A percentile compares a stretch with the other conserved stretches of the same genome.
Conservation (phyloP, 306 rosid genomes). For the Sesbania bispinosa region DNA sequence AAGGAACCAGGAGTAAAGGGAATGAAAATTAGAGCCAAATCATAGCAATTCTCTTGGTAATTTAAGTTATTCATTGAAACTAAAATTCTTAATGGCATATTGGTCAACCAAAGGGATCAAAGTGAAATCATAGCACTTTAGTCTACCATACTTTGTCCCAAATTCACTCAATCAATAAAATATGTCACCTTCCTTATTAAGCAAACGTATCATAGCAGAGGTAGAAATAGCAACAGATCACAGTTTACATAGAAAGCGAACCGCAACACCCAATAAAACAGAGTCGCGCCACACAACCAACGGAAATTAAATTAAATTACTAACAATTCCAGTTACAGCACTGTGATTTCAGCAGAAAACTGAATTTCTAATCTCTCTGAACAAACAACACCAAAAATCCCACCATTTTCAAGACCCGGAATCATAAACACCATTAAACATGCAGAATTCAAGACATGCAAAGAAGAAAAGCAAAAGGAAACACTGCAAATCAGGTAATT, state of each 20-base stretch:
- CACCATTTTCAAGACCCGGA: slow-evolving; percentile 15
- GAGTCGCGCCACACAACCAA: not conserved
- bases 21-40: not conserved
- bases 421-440: not conserved
- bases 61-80: not conserved
- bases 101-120: not conserved
- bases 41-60: not conserved
- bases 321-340: not conserved
- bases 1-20: not conserved
- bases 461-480: not conserved
- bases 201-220: not conserved
- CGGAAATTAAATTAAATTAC: not conserved
- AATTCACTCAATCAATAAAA: slow-evolving; percentile 1
- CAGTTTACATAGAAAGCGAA: not conserved
- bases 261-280: not conserved
- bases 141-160: not conserved
- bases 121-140: not conserved
- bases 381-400: not conserved
- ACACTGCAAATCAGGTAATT: not conserved
- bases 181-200: not conserved
- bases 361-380: not conserved
- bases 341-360: slow-evolving; percentile 2
- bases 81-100: slow-evolving; percentile 3
- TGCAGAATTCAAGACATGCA: slow-evolving; percentile 3
- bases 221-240: not conserved